A percentile compares a stretch with the other conserved stretches of the same genome.
These are phyloP conservation scores for Lophiostoma macrostomum DNA, from an alignment of 495 filamentous ascomycete species.

Conservation along the genomic window DNA sequence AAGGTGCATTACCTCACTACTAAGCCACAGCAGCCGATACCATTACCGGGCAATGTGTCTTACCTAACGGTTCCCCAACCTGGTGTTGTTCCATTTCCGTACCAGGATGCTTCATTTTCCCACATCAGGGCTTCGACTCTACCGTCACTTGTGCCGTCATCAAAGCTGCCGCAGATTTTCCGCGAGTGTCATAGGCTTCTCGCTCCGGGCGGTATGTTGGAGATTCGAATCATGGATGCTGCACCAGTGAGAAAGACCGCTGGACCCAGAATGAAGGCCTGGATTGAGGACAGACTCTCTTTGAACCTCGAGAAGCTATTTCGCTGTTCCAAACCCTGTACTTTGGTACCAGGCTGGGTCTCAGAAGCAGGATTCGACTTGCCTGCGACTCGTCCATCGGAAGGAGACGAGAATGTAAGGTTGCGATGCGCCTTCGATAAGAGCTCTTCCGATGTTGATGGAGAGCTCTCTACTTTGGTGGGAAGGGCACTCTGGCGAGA, in stretches of 20 bases:
- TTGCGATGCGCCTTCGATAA: constrained; percentile 17
- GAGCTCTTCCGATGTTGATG: constrained; percentile 13
- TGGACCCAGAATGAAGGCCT: constrained; percentile 31
- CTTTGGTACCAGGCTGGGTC: constrained; percentile 32
- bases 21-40: constrained; percentile 15
- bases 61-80: constrained; percentile 23
- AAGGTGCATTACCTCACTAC: constrained; percentile 33
- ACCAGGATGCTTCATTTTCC: constrained; percentile 20
- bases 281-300: constrained; percentile 33
- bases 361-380: constrained; percentile 33
- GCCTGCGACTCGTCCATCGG: background rate
- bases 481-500: constrained; percentile 36
- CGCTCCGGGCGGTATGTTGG: constrained; percentile 33
- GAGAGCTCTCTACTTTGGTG: constrained; percentile 29
- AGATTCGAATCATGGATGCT: constrained; percentile 36
- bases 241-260: constrained; percentile 29
- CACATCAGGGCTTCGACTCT: constrained; percentile 33
- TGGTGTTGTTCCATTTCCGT: constrained; percentile 28
- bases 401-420: constrained; percentile 10
- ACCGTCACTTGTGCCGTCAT: constrained; percentile 29
- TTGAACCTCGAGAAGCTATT: constrained; percentile 33
- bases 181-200: constrained; percentile 34
- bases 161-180: constrained; percentile 32
- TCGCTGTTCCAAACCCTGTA: constrained; percentile 33
- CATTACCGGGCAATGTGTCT: constrained; percentile 31